Conservation (phyloP, 106 monocot species). For the Allium cepa region DNA sequence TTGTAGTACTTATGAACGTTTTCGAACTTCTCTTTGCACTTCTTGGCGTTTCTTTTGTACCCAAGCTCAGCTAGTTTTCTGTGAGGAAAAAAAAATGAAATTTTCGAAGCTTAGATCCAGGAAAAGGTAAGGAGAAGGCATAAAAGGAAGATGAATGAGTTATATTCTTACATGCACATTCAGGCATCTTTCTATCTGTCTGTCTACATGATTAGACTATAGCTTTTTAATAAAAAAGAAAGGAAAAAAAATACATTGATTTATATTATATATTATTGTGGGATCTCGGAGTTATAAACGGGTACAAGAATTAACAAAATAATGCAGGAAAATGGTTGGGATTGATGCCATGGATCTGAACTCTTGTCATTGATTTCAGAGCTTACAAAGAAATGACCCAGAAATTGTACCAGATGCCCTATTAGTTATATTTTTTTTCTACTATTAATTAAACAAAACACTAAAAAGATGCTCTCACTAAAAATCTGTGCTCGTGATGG, state of each 20-base stretch:
- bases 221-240: background rate
- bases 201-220: constrained; percentile 11
- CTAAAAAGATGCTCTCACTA: constrained; percentile 17
- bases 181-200: constrained; percentile 15
- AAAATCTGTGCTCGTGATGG: constrained; percentile 16
- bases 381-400: constrained; percentile 1
- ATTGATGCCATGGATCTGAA: constrained; percentile 53
- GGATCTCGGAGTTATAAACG: constrained; percentile 6
- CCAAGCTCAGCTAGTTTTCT: constrained; percentile 77
- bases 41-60: constrained; percentile 71
- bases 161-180: constrained; percentile 14
- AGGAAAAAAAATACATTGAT: background rate
- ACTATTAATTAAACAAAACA: background rate
- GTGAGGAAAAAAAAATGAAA: background rate
- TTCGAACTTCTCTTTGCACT: constrained; percentile 96
- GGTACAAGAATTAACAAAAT: constrained; percentile 2
- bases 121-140: background rate
- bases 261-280: background rate
- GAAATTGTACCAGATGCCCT: background rate
- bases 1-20: constrained; percentile 97
- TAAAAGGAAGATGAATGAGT: constrained; percentile 20
- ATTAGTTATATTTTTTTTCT: background rate
- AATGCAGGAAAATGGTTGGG: constrained; percentile 20
- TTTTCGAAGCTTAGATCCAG: background rate
- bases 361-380: constrained; percentile 24